Evolutionary conservation across 495 filamentous ascomycete genomes (phyloP).

Genomic region (Viridothelium virens): DNA sequence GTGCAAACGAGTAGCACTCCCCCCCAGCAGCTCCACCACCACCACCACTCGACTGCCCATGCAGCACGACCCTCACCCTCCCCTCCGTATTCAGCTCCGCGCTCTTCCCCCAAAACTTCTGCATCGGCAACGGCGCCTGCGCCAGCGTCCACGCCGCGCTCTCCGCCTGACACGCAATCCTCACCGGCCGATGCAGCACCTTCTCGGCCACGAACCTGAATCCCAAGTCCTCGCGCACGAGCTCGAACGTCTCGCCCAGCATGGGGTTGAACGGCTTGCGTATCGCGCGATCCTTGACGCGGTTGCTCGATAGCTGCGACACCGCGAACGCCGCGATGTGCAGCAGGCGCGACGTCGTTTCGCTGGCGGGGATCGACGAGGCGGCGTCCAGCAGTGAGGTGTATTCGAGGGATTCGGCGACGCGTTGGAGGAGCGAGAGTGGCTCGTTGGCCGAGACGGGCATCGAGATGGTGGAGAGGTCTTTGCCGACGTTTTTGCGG

Average conservation of each 20-base stretch:
- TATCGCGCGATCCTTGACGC: constrained; percentile 82
- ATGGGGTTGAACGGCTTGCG: constrained; percentile 98
- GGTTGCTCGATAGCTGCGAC: constrained; percentile 66
- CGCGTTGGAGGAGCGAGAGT: constrained; percentile 74
- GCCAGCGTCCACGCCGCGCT: constrained; percentile 65
- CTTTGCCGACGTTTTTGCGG: constrained; percentile 96
- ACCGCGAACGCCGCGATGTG: constrained; percentile 87
- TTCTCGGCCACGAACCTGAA: constrained; percentile 91
- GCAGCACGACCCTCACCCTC: constrained; percentile 64
- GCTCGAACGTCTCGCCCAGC: constrained; percentile 90
- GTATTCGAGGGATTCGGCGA: constrained; percentile 86
- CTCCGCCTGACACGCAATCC: constrained; percentile 89
- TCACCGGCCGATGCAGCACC: constrained; percentile 82
- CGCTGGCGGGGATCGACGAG: constrained; percentile 39
- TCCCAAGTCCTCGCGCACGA: constrained; percentile 79
- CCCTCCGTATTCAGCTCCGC: constrained; percentile 89
- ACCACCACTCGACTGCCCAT: constrained; percentile 53
- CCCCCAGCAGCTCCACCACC: too few species aligned
- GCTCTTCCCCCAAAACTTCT: constrained; percentile 98
- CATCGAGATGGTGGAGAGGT: constrained; percentile 92
- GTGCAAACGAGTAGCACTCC: constrained; percentile 62
- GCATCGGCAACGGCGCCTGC: constrained; percentile 77
- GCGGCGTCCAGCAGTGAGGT: constrained; percentile 73
- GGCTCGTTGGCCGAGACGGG: constrained; percentile 95
- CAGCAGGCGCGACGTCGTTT: constrained; percentile 56